These are phyloP conservation scores for Schwanniomyces sp. DNA, from an alignment of 805 yeast genomes.

Conservation along the genomic window DNA sequence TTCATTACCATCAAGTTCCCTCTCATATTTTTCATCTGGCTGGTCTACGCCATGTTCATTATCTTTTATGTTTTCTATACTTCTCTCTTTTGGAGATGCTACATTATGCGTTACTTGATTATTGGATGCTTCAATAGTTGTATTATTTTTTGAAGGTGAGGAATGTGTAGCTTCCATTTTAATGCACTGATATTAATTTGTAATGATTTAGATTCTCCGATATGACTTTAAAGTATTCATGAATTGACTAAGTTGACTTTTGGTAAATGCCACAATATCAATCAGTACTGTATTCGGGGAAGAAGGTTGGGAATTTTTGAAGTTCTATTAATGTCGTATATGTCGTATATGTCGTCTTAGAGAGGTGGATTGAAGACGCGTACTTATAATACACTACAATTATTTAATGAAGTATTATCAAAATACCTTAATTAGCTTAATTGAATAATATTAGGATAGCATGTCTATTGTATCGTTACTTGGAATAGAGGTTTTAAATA, in stretches of 20 bases:
- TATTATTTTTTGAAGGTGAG: not conserved
- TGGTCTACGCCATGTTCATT: not conserved
- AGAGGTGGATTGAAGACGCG: not conserved
- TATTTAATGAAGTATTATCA: not conserved
- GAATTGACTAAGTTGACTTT: not conserved
- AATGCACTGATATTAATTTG: no score
- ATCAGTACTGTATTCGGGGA: not conserved
- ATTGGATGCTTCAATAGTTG: not conserved
- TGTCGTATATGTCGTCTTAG: not conserved
- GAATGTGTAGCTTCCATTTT: not conserved
- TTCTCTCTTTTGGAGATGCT: not conserved
- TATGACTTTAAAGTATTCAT: not conserved
- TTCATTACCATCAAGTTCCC: not conserved
- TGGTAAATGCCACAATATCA: not conserved
- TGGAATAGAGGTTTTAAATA: slow-evolving; percentile 88
- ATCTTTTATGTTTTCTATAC: not conserved
- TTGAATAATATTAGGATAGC: not conserved
- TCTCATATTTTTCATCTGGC: not conserved
- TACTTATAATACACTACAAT: not conserved
- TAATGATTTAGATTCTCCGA: no score
- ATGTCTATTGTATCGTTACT: slow-evolving; percentile 94
- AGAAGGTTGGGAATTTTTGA: not conserved
- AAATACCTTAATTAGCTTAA: not conserved
- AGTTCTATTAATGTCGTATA: no score
- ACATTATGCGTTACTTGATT: not conserved